Evolutionary conservation across 1,139 yeast species (phyloP).

Genomic region (Sugiyamaella pinicola): DNA sequence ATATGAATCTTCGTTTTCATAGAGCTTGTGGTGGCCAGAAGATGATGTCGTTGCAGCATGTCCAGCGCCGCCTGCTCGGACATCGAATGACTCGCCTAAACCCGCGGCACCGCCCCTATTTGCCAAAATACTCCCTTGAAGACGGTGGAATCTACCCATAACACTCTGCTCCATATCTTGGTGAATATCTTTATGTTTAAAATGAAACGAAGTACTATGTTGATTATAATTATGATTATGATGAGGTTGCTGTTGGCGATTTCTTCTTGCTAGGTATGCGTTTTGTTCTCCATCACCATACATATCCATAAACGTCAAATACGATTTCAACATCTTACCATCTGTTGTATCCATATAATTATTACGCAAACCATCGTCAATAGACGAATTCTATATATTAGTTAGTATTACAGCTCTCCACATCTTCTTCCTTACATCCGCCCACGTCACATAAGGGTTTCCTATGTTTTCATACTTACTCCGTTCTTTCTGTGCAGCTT

Average conservation of each 20-base stretch:
- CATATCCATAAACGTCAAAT: constrained; percentile 81
- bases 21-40: not conserved
- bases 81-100: not conserved
- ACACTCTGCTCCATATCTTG: constrained; percentile 36
- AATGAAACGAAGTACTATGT: not conserved
- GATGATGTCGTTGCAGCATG: not conserved
- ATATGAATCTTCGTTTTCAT: constrained; percentile 23
- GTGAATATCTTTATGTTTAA: constrained; percentile 7
- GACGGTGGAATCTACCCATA: constrained; percentile 36
- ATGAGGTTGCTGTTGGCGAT: constrained; percentile 6
- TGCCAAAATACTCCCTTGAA: constrained; percentile 19
- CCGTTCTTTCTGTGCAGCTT: constrained; percentile 23
- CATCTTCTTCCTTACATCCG: constrained; percentile 9
- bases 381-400: constrained; percentile 20
- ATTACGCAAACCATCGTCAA: constrained; percentile 31
- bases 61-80: not conserved
- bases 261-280: constrained; percentile 9
- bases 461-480: constrained; percentile 13
- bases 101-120: constrained; percentile 3
- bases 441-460: not conserved
- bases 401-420: not conserved
- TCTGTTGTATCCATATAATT: constrained; percentile 56
- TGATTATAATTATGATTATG: not conserved
- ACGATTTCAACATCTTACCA: constrained; percentile 91
- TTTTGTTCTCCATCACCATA: constrained; percentile 52